Base-by-base conservation (phyloP, 257 asterid genomes). In the Solanum habrochaites region DNA sequence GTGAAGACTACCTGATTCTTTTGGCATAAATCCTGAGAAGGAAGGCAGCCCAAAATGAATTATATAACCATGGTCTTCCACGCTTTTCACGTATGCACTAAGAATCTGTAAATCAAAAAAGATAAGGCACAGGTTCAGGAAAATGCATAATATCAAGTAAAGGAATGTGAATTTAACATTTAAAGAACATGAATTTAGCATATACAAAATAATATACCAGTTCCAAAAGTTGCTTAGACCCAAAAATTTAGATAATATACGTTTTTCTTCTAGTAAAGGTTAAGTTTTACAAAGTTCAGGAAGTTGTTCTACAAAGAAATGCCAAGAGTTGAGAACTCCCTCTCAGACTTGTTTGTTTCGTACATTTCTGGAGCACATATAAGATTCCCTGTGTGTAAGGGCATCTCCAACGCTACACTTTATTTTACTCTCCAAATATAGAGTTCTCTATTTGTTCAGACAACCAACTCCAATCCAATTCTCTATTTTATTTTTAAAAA, bases 31-130 rank as follows among this genome's bases (percentile, higher is more conserved):
- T 82, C 99, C 99, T 49, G 94, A 87, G 92, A 94, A 94, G 43
- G 95, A 87, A 85, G 92, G 86, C 86, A 88, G 86, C 71, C 99
- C 99, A 72, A 96, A 96, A 89, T 97, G 90, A 88, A 97, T 96
- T 39, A 95, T 91, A 88, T 93, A 96, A 72, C 99, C 99, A 90
- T 95, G 99, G 91, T 97, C 99, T 94, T 97, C 99, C 81, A 93
- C 89, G 94, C 98, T 95, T 92, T 93, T 95, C 74, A 94, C 92
- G 47, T 94, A 95, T 11, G 98, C 98, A 89, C 94, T 93, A 56
- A 97, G 96, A 88, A 97, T 97, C 99, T 97, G 94, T 81, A 88
- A 67, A 88, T 74, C 72, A 67, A 85, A 84, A 58, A 45, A 69
- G 77, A 81, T 32, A 27, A 37, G 35, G 8, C 42, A 43, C 40